Base-by-base conservation (phyloP, 176 grass and related monocot genomes). In the Cenchrus purpureus region DNA sequence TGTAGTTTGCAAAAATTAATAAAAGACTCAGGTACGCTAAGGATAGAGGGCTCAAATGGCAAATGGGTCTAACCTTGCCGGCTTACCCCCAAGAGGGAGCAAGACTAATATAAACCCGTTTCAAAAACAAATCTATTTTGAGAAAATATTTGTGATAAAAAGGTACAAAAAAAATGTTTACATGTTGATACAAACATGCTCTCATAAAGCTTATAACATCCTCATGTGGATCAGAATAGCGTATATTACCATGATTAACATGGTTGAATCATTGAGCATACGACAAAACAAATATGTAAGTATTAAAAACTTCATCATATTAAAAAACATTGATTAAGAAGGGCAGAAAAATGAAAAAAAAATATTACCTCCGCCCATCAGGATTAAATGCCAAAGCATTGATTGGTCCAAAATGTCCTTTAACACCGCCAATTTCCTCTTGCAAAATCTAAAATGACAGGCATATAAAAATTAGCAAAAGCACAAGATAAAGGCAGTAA, bases 341-440 rank as follows among this genome's bases (percentile, higher is more conserved):
- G 3, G 16, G 10, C 55, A 72, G 32, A 64, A 14, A 51, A 19
- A 53, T 13, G 19, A 5, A 59, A 54, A 5, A 65, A 61, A 55
- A 50, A 82, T 64, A 37, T 81, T 81, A 95, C 93, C 96, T 98
- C 87, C 89, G 80, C 20, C 96, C 96, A 86, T 98, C 96, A 71
- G 89, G 96, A 91, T 95, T 95, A 68, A 98, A 92, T 51, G 93
- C 93, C 73, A 95, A 81, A 22, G 93, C 93, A 62, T 95, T 98
- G 49, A 95, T 95, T 81, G 96, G 93, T 80, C 93, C 96, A 76
- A 95, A 98, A 77, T 98, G 96, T 1, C 93, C 96, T 85, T 98
- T 98, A n/a, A 98, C 91, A 74, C 96, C 93, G 53, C 96, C 93
- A 71, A 98, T 95, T 89, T 98, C 96, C 57, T 94, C 96, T 95